Evolutionary conservation across 2,329 filamentous ascomycete genomes (phyloP).

Genomic region (Arachnopeziza araneosa): DNA sequence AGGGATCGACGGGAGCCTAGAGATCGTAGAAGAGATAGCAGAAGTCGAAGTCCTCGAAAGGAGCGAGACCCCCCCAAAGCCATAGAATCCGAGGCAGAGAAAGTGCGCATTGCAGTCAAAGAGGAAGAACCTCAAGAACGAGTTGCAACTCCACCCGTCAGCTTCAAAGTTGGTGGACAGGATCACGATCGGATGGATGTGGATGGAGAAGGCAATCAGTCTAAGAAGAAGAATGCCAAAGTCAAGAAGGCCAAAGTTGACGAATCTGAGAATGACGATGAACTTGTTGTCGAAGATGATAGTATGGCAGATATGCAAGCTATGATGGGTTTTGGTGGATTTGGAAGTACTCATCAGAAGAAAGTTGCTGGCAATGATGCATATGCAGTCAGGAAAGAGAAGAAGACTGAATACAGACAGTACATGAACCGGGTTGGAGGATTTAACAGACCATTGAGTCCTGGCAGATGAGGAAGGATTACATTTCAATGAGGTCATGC

Average conservation of each 20-base stretch:
- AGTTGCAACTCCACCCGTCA: constrained; percentile 27
- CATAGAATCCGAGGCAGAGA: constrained; percentile 4
- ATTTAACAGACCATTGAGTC: constrained; percentile 74
- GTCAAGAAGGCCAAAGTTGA: constrained; percentile 31
- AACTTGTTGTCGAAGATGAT: constrained; percentile 55
- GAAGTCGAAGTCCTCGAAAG: constrained; percentile 12
- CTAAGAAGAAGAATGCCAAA: constrained; percentile 25
- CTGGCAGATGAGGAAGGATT: constrained; percentile 28
- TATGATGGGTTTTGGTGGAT: constrained; percentile 86
- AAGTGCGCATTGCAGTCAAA: constrained; percentile 1
- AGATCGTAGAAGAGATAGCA: constrained; percentile 12
- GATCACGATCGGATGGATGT: constrained; percentile 30
- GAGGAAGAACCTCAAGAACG: constrained; percentile 16
- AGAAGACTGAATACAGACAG: constrained; percentile 91
- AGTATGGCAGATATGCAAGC: constrained; percentile 69
- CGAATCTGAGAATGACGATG: constrained; percentile 42
- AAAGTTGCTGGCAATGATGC: constrained; percentile 85
- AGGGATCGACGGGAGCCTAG: constrained; percentile 17
- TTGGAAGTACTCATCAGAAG: constrained; percentile 80
- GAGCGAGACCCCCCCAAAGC: constrained; percentile 7
- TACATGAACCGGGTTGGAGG: constrained; percentile 88
- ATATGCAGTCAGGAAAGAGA: constrained; percentile 80
- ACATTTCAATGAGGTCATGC: neutral
- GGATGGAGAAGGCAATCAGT: constrained; percentile 12
- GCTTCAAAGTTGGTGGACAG: constrained; percentile 26